Conservation (phyloP, 257 asterid genomes). For the Solanum bukasovii region DNA sequence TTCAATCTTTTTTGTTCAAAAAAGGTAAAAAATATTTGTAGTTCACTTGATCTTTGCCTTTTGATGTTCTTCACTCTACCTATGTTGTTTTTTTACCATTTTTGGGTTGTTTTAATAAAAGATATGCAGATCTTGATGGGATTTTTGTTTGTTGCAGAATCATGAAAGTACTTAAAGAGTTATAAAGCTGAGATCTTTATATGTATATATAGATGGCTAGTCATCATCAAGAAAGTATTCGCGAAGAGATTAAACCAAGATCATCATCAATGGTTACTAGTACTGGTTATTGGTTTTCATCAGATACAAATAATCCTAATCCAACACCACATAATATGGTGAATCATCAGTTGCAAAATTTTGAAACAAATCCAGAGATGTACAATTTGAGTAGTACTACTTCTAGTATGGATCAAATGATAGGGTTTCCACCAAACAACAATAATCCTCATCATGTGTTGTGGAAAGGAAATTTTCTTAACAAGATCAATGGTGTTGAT, state of each 20-base stretch:
- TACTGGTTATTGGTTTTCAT: constrained; percentile 31
- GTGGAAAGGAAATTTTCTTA: constrained; percentile 39
- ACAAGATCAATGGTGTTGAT: constrained; percentile 7
- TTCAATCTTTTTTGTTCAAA: constrained; percentile 15
- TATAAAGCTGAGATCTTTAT: background rate
- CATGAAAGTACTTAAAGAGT: background rate
- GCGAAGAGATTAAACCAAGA: constrained; percentile 18
- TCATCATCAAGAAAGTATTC: constrained; percentile 9
- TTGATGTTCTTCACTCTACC: constrained; percentile 6
- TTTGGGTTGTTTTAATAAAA: background rate
- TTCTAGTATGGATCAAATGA: constrained; percentile 38
- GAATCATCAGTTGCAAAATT: constrained; percentile 14
- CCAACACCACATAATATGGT: background rate
- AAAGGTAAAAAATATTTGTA: constrained; percentile 6
- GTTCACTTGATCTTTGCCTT: constrained; percentile 4
- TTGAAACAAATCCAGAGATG: constrained; percentile 40
- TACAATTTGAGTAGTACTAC: constrained; percentile 29
- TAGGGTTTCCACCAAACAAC: constrained; percentile 47
- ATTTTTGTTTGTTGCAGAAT: constrained; percentile 1
- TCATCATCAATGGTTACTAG: constrained; percentile 17
- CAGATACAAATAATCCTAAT: constrained; percentile 19
- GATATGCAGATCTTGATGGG: background rate
- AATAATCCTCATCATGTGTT: constrained; percentile 13
- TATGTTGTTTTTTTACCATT: background rate
- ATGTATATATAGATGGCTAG: constrained; percentile 24